Conservation (phyloP, 345 rosid genomes). For the Garcia nutans region DNA sequence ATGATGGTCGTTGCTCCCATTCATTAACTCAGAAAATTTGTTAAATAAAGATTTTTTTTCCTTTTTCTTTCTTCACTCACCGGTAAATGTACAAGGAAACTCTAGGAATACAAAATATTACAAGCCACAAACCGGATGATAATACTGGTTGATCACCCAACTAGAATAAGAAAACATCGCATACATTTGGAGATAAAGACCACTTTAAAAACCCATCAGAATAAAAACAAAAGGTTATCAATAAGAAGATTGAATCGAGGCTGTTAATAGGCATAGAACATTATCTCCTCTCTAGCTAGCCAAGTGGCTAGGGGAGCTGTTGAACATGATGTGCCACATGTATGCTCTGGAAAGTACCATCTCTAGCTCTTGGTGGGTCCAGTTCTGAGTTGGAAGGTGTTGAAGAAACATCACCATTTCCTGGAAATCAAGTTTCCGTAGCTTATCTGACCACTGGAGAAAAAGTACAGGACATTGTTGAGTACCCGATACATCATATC, state of each 20-base stretch:
- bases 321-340: conserved; percentile 95
- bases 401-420: conserved; percentile 99
- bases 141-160: not conserved
- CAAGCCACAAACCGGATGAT: not conserved
- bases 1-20: not conserved
- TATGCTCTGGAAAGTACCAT: conserved; percentile 82
- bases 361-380: conserved; percentile 89
- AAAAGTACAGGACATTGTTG: not conserved
- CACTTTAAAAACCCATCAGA: not conserved
- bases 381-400: conserved; percentile 85
- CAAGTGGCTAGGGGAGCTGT: conserved; percentile 42
- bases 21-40: not conserved
- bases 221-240: conserved; percentile 3
- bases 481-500: not conserved
- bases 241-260: not conserved
- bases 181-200: not conserved
- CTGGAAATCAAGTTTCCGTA: conserved; percentile 91
- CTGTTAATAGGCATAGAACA: not conserved
- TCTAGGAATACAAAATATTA: not conserved
- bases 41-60: not conserved
- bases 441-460: conserved; percentile 83
- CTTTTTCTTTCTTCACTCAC: not conserved
- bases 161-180: not conserved
- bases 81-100: conserved; percentile 5
- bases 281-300: conserved; percentile 15